These are phyloP conservation scores for Amphichorda felina DNA, from an alignment of 2,329 filamentous ascomycete genomes.

Conservation along the genomic window DNA sequence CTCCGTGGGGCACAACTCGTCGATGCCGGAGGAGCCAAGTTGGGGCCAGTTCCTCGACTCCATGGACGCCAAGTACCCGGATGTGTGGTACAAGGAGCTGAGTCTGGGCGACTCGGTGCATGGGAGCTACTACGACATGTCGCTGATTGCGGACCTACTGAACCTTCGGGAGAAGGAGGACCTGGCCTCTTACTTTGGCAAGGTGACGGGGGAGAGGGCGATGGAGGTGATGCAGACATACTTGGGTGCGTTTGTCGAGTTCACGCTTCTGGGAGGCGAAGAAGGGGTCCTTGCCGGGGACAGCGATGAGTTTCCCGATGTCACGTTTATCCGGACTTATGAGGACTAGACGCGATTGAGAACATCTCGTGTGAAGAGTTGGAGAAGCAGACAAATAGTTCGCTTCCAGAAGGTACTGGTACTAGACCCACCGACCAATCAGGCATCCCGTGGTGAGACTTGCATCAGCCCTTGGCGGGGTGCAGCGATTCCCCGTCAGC, in stretches of 20 bases:
- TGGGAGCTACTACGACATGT: conserved; percentile 16
- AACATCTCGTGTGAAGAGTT: too few species aligned
- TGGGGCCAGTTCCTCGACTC: conserved; percentile 15
- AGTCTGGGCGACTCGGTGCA: conserved; percentile 15
- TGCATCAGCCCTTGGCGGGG: too few species aligned
- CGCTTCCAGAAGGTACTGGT: too few species aligned
- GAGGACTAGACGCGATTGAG: too few species aligned
- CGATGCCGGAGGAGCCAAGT: conserved; percentile 2
- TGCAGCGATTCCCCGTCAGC: too few species aligned
- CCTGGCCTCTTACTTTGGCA: conserved; percentile 12
- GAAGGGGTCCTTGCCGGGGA: conserved; percentile 8
- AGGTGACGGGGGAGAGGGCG: conserved; percentile 12
- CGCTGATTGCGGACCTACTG: conserved; percentile 11
- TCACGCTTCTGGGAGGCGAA: conserved; percentile 9
- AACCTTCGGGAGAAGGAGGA: conserved; percentile 8
- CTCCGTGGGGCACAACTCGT: conserved; percentile 13
- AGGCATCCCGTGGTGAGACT: too few species aligned
- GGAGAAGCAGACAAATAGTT: too few species aligned
- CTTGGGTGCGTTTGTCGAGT: conserved; percentile 15
- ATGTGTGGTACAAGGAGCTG: conserved; percentile 17
- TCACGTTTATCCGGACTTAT: conserved; percentile 1
- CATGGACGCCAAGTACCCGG: conserved; percentile 7
- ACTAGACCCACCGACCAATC: too few species aligned
- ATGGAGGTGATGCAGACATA: conserved; percentile 15
- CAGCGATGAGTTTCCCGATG: conserved; percentile 4